Conservation (phyloP, 192 early-diverging fungal genomes). For the Helicostylum pulchrum region DNA sequence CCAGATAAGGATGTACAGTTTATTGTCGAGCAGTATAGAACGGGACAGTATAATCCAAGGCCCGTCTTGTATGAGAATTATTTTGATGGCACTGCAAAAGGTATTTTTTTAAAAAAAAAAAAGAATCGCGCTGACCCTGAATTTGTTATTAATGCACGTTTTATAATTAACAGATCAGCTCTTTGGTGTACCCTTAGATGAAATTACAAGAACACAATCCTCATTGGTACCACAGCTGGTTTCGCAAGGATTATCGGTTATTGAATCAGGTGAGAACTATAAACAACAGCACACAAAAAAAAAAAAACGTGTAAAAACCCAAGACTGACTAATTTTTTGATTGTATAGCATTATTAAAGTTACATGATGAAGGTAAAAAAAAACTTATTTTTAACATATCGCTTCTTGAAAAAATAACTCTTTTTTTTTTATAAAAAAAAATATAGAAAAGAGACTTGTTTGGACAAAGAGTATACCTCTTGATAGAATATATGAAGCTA, state of each 20-base stretch:
- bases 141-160: neutral
- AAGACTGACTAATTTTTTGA: neutral
- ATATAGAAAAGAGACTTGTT: constrained; percentile 48
- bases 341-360: constrained; percentile 1
- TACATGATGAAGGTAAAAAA: constrained; percentile 28
- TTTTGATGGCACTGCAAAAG: constrained; percentile 58
- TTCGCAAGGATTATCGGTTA: constrained; percentile 58
- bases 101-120: too few species aligned
- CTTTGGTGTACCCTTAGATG: constrained; percentile 72
- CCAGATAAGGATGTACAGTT: constrained; percentile 72
- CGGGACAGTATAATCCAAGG: constrained; percentile 62
- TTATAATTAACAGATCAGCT: constrained; percentile 53
- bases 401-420: neutral
- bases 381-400: too few species aligned
- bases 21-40: constrained; percentile 73
- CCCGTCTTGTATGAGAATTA: constrained; percentile 66
- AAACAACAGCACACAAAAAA: neutral
- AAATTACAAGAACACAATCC: constrained; percentile 55
- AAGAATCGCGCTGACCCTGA: too few species aligned
- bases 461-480: constrained; percentile 62
- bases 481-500: constrained; percentile 57
- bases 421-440: too few species aligned
- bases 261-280: constrained; percentile 44
- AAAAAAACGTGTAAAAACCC: neutral
- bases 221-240: constrained; percentile 60